A percentile compares a stretch with the other conserved stretches of the same genome.
These are phyloP conservation scores for Pythium coloratum DNA, from an alignment of 352 stramenopile species.

Conservation along the genomic window DNA sequence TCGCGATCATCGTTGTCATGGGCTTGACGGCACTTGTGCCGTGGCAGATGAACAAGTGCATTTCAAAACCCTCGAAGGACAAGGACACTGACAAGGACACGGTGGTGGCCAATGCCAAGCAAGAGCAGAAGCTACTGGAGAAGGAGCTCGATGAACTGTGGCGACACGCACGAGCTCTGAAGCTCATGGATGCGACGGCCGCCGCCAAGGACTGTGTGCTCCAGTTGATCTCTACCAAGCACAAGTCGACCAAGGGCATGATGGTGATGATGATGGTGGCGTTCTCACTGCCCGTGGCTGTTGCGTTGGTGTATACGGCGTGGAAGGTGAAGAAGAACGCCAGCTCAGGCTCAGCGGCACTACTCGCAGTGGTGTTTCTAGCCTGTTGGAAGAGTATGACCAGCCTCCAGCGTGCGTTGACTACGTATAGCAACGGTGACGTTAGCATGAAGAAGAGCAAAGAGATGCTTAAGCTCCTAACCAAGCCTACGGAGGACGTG, in stretches of 20 bases:
- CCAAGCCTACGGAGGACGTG: background rate
- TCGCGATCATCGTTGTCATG: background rate
- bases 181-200: background rate
- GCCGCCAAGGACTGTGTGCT: background rate
- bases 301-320: background rate
- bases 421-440: background rate
- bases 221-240: background rate
- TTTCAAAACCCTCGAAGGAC: background rate
- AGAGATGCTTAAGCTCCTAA: background rate
- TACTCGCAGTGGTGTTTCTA: conserved; percentile 1
- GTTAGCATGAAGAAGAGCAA: background rate
- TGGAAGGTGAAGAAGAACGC: background rate
- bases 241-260: background rate
- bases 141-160: background rate
- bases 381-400: background rate
- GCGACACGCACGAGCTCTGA: background rate
- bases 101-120: background rate
- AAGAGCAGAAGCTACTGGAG: background rate
- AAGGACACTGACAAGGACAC: background rate
- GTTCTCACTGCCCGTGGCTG: background rate
- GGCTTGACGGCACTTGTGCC: background rate
- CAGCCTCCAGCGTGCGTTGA: conserved; percentile 1
- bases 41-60: background rate
- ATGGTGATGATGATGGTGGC: background rate
- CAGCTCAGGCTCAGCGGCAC: background rate